Conservation (phyloP, 108 stramenopile genomes). For the Fragilaria crotonensis region DNA sequence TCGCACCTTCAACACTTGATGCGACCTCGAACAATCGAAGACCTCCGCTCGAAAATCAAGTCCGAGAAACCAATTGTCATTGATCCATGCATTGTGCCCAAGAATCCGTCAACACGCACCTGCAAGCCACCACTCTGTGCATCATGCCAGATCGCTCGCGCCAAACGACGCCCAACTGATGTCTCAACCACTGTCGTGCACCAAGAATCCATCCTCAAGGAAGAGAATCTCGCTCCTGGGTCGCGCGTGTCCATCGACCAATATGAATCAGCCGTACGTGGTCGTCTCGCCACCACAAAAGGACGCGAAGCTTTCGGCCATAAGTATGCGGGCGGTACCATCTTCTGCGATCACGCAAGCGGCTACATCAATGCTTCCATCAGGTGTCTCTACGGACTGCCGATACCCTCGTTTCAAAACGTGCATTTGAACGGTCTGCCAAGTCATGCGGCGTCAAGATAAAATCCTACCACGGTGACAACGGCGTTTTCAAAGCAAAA, state of each 20-base stretch:
- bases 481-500: slow-evolving; percentile 18
- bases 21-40: not conserved
- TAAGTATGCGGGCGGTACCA: slow-evolving; percentile 14
- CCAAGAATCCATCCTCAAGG: not conserved
- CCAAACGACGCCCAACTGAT: not conserved
- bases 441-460: slow-evolving; percentile 16
- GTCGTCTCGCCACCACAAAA: slow-evolving; percentile 10
- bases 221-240: slow-evolving; percentile 2
- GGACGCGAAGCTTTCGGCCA: slow-evolving; percentile 9
- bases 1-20: not conserved
- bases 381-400: slow-evolving; percentile 13
- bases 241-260: slow-evolving; percentile 5
- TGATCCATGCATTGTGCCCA: not conserved
- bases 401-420: slow-evolving; percentile 22
- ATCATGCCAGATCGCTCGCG: not conserved
- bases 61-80: not conserved
- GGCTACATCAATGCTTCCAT: slow-evolving; percentile 5
- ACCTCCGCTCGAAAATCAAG: not conserved
- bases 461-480: slow-evolving; percentile 24
- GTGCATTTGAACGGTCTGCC: slow-evolving; percentile 8
- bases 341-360: slow-evolving; percentile 12
- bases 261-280: slow-evolving; percentile 17
- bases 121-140: slow-evolving; percentile 1
- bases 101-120: not conserved
- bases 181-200: not conserved